Conservation (phyloP, 2,329 filamentous ascomycete species). For the Beauveria asiatica region DNA sequence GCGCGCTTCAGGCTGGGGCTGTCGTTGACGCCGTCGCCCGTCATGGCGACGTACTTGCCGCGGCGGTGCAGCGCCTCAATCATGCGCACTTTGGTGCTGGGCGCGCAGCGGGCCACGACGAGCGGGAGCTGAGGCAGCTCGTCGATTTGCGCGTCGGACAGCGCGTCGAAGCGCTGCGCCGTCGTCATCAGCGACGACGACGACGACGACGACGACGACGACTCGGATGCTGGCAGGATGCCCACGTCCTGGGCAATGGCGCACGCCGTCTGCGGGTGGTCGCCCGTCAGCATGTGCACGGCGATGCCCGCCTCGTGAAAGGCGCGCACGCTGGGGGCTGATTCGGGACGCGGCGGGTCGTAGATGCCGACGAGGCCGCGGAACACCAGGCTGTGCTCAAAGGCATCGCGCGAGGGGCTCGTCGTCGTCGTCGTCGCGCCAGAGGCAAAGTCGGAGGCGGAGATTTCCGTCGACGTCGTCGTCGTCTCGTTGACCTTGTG, state of each 20-base stretch:
- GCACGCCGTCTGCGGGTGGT: conserved; percentile 52
- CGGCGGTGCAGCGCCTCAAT: conserved; percentile 63
- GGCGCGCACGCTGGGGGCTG: conserved; percentile 41
- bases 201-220: conserved; percentile 16
- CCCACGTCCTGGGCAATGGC: conserved; percentile 53
- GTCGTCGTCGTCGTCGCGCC: conserved; percentile 2
- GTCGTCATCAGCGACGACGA: conserved; percentile 51
- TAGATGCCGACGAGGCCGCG: conserved; percentile 59
- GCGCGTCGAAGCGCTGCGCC: conserved; percentile 53
- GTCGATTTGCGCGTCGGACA: conserved; percentile 55
- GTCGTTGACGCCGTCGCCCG: conserved; percentile 64
- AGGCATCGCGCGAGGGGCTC: conserved; percentile 16
- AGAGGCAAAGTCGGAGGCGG: conserved; percentile 22
- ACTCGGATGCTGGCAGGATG: conserved; percentile 40
- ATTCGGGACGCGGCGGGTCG: conserved; percentile 58
- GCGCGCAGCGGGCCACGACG: conserved; percentile 62
- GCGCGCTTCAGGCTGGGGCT: conserved; percentile 57
- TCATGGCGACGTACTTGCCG: conserved; percentile 56
- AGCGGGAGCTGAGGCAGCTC: conserved; percentile 52
- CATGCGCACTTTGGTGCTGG: conserved; percentile 65
- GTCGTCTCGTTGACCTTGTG: conserved; percentile 16
- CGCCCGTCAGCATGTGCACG: conserved; percentile 59
- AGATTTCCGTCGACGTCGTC: conserved; percentile 5
- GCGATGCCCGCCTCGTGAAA: conserved; percentile 52
- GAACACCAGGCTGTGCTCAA: conserved; percentile 51